Percentiles rank a stretch among this genome's conserved stretches.
These are phyloP conservation scores for Logfia minima DNA, from an alignment of 129 eudicot species.

Conservation along the genomic window DNA sequence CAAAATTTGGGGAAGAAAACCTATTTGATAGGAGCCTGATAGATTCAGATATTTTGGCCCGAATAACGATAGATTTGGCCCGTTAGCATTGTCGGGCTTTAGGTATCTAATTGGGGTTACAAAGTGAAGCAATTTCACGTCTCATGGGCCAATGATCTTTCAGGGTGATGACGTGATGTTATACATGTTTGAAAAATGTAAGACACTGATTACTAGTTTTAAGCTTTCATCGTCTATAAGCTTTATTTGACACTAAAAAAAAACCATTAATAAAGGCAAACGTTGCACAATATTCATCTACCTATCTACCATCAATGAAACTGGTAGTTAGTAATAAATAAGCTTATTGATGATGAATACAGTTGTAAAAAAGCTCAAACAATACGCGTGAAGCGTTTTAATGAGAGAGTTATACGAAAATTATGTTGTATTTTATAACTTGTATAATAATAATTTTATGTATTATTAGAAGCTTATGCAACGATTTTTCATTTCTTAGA, in stretches of 20 bases:
- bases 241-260: too few relatives aligned
- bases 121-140: not conserved
- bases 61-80: not conserved
- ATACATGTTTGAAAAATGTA: too few relatives aligned
- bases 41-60: slow-evolving; percentile 8
- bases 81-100: slow-evolving; percentile 1
- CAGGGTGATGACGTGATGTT: too few relatives aligned
- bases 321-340: too few relatives aligned
- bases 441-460: not conserved
- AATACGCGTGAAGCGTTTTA: not conserved
- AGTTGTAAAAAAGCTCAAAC: not conserved
- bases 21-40: slow-evolving; percentile 12
- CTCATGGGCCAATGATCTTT: not conserved
- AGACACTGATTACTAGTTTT: too few relatives aligned
- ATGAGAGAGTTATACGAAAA: not conserved
- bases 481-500: slow-evolving; percentile 1
- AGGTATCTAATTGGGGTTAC: not conserved
- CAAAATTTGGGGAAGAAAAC: slow-evolving; percentile 28
- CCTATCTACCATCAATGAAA: too few relatives aligned
- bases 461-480: not conserved
- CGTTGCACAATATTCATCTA: too few relatives aligned
- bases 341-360: too few relatives aligned
- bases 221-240: too few relatives aligned
- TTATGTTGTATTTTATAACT: not conserved
- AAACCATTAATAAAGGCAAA: too few relatives aligned